Evolutionary conservation across 1,284 basidiomycete genomes (phyloP), one percentile per base, ranked within the genome.

Genomic region (Pseudozyma hubeiensis): DNA sequence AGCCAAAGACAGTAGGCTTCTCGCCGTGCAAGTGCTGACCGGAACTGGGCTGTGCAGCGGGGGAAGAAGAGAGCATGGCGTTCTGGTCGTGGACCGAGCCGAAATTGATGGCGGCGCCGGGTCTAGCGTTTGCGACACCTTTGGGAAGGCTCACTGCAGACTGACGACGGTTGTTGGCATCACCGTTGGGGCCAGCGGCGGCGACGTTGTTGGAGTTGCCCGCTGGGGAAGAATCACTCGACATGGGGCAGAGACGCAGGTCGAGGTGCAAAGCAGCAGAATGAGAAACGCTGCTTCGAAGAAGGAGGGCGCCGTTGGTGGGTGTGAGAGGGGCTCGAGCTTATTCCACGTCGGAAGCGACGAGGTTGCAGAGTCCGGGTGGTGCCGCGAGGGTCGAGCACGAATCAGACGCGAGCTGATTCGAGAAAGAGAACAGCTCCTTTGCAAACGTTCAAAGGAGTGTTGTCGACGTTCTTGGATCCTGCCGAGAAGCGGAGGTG

Each of bases 11-110:
- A 61, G 84, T 77, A n/a, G 84, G 83, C 50, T 78, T 77, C 44
- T 80, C 73, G 58, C 79, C 78, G 62, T 80, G 70, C 37, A 83
- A 70, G 43, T 83, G 81, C 53, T 80, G 74, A 39, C 80, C 80
- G 1, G 80, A 66, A 46, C 72, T 71, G 30, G 85, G 83, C 53
- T 83, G 82, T 2, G 79, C 80, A 34, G 85, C 85, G 7, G 85
- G 85, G 8, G 85, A 85, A 4, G 85, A 86, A 2, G 85, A 85
- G 24, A 85, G 77, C 40, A 77, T 77, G 5, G 85, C 82, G 69
- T 83, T 80, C 53, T 84, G 73, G 75, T 86, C 85, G 55, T 82
- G 80, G 13, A 85, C 81, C 6, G 83, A 85, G 66, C 85, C 85
- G 66, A 86, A 86, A 55, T 84, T 83, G 75, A 86, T 84, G 59